A percentile compares a stretch with the other conserved stretches of the same genome.
phyloP scores from a whole-genome alignment of 768 basidiomycete genomes.

The Hygrocybe coccinea region DNA sequence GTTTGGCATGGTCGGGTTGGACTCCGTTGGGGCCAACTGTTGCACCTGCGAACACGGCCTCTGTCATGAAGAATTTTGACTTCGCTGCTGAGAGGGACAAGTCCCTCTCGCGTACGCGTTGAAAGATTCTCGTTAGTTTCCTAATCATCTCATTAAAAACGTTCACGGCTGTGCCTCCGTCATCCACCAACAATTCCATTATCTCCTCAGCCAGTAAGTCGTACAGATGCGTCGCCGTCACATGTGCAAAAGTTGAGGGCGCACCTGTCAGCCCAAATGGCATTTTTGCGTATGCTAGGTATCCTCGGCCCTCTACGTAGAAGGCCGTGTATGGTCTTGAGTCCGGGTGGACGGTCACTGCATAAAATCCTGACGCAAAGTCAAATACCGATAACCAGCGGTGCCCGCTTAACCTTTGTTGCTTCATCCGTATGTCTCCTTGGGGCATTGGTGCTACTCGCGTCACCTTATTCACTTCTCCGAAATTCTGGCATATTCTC shows the following conservation, averaged over 20 bases:
- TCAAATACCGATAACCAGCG: no score
- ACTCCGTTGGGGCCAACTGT: conserved; percentile 31
- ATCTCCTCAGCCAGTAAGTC: conserved; percentile 19
- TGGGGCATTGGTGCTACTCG: no score
- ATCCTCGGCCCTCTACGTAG: no score
- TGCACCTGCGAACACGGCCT: conserved; percentile 33
- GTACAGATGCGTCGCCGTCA: conserved; percentile 20
- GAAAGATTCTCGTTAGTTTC: conserved; percentile 25
- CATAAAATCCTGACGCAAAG: no score
- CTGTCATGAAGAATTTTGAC: conserved; percentile 32
- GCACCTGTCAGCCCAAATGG: no score
- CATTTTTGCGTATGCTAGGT: no score
- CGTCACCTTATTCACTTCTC: no score
- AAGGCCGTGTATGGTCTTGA: no score
- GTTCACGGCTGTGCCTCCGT: conserved; percentile 31
- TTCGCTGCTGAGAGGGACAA: conserved; percentile 38
- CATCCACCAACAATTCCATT: conserved; percentile 38
- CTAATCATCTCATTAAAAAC: conserved; percentile 24
- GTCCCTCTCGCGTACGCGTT: conserved; percentile 19
- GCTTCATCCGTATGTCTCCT: no score
- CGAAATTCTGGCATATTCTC: conserved; percentile 37
- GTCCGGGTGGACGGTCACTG: no score
- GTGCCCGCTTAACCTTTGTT: no score
- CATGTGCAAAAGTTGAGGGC: no score
- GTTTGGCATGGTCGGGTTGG: conserved; percentile 32